Conservation (phyloP, 2,329 filamentous ascomycete genomes). For the Aspergillus neotritici region DNA sequence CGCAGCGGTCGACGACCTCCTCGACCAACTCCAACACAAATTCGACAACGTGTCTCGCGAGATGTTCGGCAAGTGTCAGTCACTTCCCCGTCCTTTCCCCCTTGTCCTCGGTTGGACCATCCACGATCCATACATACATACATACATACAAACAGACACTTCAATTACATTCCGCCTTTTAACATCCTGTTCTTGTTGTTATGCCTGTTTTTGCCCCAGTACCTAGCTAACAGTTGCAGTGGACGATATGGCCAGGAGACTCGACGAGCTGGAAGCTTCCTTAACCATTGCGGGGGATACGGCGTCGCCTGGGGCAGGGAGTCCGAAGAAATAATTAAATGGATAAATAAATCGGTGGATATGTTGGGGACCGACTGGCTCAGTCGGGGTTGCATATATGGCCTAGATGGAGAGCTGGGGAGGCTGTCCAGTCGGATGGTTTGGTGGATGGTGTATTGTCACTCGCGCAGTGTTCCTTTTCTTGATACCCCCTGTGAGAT, state of each 20-base stretch:
- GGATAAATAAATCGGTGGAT: background rate
- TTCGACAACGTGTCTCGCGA: slow-evolving; percentile 80
- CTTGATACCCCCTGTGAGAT: too few species aligned
- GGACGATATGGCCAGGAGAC: slow-evolving; percentile 84
- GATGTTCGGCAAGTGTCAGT: slow-evolving; percentile 80
- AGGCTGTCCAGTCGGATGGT: background rate
- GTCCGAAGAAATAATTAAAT: slow-evolving; percentile 11
- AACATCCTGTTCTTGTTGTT: background rate
- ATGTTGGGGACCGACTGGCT: background rate
- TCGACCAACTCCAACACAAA: slow-evolving; percentile 78
- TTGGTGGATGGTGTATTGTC: background rate
- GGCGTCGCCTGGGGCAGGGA: slow-evolving; percentile 16
- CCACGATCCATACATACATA: too few species aligned
- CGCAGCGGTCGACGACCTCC: slow-evolving; percentile 75
- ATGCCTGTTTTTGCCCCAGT: background rate
- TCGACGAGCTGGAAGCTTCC: slow-evolving; percentile 76
- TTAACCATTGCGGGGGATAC: slow-evolving; percentile 52
- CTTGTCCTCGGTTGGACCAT: too few species aligned
- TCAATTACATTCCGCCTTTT: too few species aligned
- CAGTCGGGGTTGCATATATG: background rate
- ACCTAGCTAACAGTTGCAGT: slow-evolving; percentile 48
- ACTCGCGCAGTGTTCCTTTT: too few species aligned
- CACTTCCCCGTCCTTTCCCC: background rate
- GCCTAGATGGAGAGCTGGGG: background rate
- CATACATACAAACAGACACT: too few species aligned